These are phyloP conservation scores for Cyamopsis tetragonoloba DNA, from an alignment of 306 rosid genomes.

Conservation along the genomic window DNA sequence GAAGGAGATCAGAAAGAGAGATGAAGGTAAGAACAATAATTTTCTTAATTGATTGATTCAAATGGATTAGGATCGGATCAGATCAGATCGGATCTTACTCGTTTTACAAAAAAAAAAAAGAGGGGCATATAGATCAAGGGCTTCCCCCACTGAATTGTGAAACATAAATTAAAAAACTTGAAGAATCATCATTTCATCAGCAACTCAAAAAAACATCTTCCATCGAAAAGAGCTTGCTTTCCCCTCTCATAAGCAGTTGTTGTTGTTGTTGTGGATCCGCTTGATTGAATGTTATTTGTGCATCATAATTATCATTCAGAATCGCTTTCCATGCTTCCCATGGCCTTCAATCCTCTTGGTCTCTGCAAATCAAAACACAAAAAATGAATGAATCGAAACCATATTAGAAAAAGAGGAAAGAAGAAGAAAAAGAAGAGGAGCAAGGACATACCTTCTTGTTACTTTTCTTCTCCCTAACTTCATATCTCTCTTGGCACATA, in stretches of 20 bases:
- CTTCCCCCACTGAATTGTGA: conserved; percentile 15
- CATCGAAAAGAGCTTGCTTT: not conserved
- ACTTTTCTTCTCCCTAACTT: conserved; percentile 85
- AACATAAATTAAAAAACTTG: conserved; percentile 25
- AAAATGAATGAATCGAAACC: too few relatives aligned
- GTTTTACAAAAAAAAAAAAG: conserved; percentile 33
- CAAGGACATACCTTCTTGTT: conserved; percentile 60
- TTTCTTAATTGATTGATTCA: conserved; percentile 37
- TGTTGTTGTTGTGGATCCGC: not conserved
- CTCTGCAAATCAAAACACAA: conserved; percentile 43
- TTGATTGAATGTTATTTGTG: not conserved
- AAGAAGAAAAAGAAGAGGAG: not conserved
- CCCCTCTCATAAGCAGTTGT: too few relatives aligned
- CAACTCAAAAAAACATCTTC: conserved; percentile 21
- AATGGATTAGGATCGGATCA: conserved; percentile 28
- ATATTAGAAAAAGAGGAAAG: too few relatives aligned
- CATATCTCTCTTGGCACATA: conserved; percentile 89
- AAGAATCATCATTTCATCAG: conserved; percentile 21
- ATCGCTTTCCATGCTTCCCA: conserved; percentile 76
- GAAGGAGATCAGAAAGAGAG: not conserved
- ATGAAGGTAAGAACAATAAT: conserved; percentile 22
- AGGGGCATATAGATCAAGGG: conserved; percentile 17
- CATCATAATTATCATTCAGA: conserved; percentile 49
- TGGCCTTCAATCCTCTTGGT: conserved; percentile 79
- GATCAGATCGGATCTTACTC: conserved; percentile 34